These are phyloP conservation scores for Boletus rex-veris DNA, from an alignment of 768 basidiomycete species.

Conservation along the genomic window DNA sequence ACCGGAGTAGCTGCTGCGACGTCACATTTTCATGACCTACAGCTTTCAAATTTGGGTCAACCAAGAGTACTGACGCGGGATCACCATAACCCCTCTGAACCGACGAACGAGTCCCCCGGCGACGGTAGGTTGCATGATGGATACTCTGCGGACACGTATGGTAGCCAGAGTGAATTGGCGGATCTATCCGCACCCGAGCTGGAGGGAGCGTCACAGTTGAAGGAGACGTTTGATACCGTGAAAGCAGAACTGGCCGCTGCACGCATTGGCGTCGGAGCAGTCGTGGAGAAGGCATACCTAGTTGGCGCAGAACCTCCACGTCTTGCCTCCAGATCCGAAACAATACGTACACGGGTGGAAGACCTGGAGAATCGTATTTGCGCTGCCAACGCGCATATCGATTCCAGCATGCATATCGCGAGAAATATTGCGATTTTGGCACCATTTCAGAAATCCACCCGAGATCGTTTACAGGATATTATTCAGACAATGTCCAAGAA, in stretches of 20 bases:
- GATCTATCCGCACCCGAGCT: slow-evolving; percentile 50
- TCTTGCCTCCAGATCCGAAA: slow-evolving; percentile 48
- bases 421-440: slow-evolving; percentile 83
- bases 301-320: slow-evolving; percentile 24
- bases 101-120: slow-evolving; percentile 35
- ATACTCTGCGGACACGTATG: slow-evolving; percentile 31
- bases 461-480: slow-evolving; percentile 64
- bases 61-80: slow-evolving; percentile 40
- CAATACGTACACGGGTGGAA: slow-evolving; percentile 57
- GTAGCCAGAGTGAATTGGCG: slow-evolving; percentile 7
- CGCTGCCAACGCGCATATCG: slow-evolving; percentile 54
- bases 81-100: slow-evolving; percentile 35
- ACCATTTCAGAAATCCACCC: slow-evolving; percentile 82
- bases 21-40: slow-evolving; percentile 73
- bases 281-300: slow-evolving; percentile 14
- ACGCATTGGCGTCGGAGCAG: slow-evolving; percentile 32
- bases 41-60: slow-evolving; percentile 30
- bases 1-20: slow-evolving; percentile 85
- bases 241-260: slow-evolving; percentile 77
- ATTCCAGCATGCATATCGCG: slow-evolving; percentile 64
- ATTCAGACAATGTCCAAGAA: slow-evolving; percentile 62
- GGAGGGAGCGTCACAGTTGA: slow-evolving; percentile 64
- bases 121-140: slow-evolving; percentile 22
- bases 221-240: slow-evolving; percentile 81
- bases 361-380: slow-evolving; percentile 61